Base-by-base conservation (phyloP, 1,284 basidiomycete genomes). In the Serendipita sp. region DNA sequence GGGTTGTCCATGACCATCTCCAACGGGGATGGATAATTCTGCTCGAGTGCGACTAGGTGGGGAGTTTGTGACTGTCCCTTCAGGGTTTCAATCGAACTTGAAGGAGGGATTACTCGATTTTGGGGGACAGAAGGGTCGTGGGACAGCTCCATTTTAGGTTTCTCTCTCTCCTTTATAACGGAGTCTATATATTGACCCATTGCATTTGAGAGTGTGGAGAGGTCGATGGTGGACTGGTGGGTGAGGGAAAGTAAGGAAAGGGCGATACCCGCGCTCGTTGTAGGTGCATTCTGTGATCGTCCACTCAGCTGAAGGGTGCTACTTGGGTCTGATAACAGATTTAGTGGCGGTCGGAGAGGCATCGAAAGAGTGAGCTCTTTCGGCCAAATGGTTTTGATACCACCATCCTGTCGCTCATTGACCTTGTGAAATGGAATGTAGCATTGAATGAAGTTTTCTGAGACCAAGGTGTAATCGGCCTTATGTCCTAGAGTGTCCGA, bases 161-260 rank as follows among this genome's bases (percentile, higher is more conserved):
- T 76, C 67, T 89, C 87, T 4, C 87, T 75, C 66, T 88, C 86
- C 64, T 80, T 80, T 1, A 82, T 82, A 1, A 88, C 79, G 3
- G 79, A 79, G 64, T 88, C 87, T 2, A 89, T 84, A 68, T 84
- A 89, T 1, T 74, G 75, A 29, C 81, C 80, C 12, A 85, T 79
- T 68, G 85, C 82, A 29, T 61, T 65, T 17, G 65, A 62, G 1
- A 62, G 53, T 8, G 32, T 30, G n/a, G 53, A 58, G 22, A 58
- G n/a, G 30, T 58, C n/a, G 15, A 58, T 32, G 8, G 6, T 35
- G 15, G 53, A 35, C 15, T 58, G 26, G 30, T 26, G 53, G 30
- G 15, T 30, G 53, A 58, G 53, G 22, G 53, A 58, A n/a, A 32
- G 17, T 8, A 58, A 32, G 6, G 30, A 22, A 26, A 35, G 32